Conservation (phyloP, 345 rosid genomes). For the Streptanthus diversifolius region DNA sequence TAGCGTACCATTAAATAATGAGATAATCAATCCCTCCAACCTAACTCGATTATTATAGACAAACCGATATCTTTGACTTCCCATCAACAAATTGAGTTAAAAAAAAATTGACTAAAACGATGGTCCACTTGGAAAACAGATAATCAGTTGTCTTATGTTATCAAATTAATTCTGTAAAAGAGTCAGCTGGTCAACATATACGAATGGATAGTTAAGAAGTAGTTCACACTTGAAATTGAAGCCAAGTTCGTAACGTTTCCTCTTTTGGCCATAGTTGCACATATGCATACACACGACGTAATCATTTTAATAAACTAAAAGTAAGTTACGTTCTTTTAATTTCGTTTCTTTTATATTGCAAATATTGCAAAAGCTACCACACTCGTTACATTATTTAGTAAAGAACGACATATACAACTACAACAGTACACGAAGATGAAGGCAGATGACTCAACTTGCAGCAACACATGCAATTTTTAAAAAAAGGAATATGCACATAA, state of each 20-base stretch:
- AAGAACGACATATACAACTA: not conserved
- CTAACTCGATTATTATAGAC: not conserved
- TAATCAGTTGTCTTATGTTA: not conserved
- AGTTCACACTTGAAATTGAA: constrained; percentile 22
- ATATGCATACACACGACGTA: not conserved
- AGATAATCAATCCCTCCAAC: not conserved
- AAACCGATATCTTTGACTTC: constrained; percentile 30
- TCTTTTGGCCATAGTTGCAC: not conserved
- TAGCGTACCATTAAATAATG: not conserved
- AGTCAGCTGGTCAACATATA: constrained; percentile 9
- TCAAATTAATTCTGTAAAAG: not conserved
- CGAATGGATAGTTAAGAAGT: constrained; percentile 1
- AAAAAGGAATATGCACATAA: not conserved
- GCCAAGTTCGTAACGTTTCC: constrained; percentile 3
- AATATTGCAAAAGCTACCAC: not conserved
- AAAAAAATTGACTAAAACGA: not conserved
- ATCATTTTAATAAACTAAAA: not conserved
- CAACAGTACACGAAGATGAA: not conserved
- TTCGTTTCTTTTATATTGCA: not conserved
- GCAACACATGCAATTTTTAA: not conserved
- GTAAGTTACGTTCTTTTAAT: too few species aligned
- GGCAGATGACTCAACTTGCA: not conserved
- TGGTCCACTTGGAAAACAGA: not conserved
- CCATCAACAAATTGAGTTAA: not conserved
- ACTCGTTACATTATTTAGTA: not conserved